These are phyloP conservation scores for Eleusine indica DNA, from an alignment of 176 grass and related monocot species.

Conservation along the genomic window DNA sequence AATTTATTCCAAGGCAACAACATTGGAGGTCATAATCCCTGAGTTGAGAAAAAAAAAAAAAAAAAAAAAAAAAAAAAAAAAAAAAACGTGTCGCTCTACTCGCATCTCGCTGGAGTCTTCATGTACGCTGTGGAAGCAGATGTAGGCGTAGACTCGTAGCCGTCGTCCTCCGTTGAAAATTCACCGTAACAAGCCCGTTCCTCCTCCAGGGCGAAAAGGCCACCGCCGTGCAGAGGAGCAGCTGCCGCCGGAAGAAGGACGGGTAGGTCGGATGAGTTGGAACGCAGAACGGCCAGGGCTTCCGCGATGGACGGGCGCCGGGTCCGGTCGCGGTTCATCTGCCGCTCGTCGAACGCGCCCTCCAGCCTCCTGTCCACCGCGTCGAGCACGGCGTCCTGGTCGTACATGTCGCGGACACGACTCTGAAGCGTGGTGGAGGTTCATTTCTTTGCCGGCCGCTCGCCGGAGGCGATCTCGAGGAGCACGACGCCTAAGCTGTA, in stretches of 20 bases:
- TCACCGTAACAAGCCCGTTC: not conserved
- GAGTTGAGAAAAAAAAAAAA: too few relatives aligned
- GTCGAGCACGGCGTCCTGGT: not conserved
- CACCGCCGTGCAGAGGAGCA: too few relatives aligned
- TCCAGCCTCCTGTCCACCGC: conserved; percentile 45
- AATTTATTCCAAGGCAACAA: too few relatives aligned
- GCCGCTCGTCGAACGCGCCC: conserved; percentile 3
- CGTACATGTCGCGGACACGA: conserved; percentile 41
- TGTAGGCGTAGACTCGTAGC: not conserved
- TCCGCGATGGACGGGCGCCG: conserved; percentile 41
- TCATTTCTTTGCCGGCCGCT: too few relatives aligned
- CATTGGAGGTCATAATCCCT: too few relatives aligned
- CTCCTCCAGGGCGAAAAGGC: not conserved
- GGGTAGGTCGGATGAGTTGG: not conserved
- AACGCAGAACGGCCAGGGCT: not conserved
- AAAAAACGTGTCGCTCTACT: not conserved
- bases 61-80: too few relatives aligned
- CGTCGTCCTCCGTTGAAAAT: not conserved
- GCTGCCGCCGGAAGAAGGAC: too few relatives aligned
- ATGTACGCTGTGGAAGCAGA: not conserved
- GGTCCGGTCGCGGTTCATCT: conserved; percentile 27
- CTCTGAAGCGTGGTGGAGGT: not conserved
- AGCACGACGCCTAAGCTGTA: conserved; percentile 92
- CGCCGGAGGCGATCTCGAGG: conserved; percentile 34
- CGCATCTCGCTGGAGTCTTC: not conserved